Evolutionary conservation across 495 filamentous ascomycete genomes (phyloP).

Genomic region (Trichoderma virens): DNA sequence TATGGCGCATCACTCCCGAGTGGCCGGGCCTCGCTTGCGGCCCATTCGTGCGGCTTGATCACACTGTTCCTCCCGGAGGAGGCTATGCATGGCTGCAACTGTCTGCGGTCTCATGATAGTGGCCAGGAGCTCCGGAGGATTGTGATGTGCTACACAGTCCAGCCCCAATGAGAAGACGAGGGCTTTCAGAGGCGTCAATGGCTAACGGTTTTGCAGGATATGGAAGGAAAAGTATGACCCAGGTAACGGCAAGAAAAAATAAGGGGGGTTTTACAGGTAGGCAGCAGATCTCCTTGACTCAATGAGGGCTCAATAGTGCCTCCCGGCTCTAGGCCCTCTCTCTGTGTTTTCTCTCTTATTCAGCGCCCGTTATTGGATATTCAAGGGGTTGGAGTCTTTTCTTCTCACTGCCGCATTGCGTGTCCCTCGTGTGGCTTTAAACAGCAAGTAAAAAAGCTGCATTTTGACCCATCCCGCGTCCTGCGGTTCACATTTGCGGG

Average conservation of each 20-base stretch:
- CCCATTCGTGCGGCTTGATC: constrained; percentile 11
- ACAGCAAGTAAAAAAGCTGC: background rate
- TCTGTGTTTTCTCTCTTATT: background rate
- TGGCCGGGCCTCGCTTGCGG: constrained; percentile 13
- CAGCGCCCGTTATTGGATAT: background rate
- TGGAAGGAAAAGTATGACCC: constrained; percentile 94
- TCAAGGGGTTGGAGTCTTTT: background rate
- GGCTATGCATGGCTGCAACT: constrained; percentile 11
- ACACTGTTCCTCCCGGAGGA: constrained; percentile 9
- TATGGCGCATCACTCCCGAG: constrained; percentile 9
- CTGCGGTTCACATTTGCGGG: constrained; percentile 5
- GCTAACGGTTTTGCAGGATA: constrained; percentile 51
- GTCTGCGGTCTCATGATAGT: constrained; percentile 9
- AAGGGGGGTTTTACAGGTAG: constrained; percentile 11
- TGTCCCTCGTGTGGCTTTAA: background rate
- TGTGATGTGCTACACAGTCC: background rate
- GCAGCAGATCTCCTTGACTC: background rate
- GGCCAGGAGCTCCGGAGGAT: background rate
- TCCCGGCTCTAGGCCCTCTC: background rate
- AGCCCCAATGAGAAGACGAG: background rate
- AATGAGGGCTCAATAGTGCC: background rate
- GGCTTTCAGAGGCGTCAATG: background rate
- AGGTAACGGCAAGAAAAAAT: constrained; percentile 42
- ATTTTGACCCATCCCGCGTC: background rate
- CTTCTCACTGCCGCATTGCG: background rate